Conservation (phyloP, 2,329 filamentous ascomycete species). For the Akanthomyces dipterigenus region DNA sequence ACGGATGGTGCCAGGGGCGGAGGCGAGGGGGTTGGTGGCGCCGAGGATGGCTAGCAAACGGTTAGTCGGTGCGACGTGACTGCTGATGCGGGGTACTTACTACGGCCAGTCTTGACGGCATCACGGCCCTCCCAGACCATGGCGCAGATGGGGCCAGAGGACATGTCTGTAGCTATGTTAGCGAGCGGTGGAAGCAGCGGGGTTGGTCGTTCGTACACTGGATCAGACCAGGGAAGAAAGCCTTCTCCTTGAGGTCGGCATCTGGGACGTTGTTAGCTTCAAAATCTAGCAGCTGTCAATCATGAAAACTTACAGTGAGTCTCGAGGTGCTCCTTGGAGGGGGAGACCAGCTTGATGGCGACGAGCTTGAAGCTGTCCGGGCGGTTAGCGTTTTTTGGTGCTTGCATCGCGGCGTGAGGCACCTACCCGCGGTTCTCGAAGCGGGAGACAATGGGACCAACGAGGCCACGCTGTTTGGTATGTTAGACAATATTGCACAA, state of each 20-base stretch:
- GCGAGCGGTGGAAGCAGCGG: neutral
- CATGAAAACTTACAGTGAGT: conserved; percentile 65
- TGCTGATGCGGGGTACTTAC: conserved; percentile 41
- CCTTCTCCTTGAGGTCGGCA: conserved; percentile 83
- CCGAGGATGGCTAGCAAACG: conserved; percentile 68
- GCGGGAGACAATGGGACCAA: conserved; percentile 95
- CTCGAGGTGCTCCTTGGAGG: conserved; percentile 93
- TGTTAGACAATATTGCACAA: conserved; percentile 18
- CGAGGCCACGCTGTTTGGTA: conserved; percentile 72
- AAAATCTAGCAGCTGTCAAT: neutral
- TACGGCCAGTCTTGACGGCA: conserved; percentile 95
- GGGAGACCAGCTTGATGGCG: conserved; percentile 90
- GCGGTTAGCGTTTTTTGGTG: conserved; percentile 1
- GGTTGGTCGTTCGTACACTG: conserved; percentile 58
- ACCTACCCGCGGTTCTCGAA: conserved; percentile 92
- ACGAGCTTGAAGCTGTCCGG: conserved; percentile 83
- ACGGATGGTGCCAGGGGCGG: conserved; percentile 95
- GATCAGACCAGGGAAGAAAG: conserved; percentile 94
- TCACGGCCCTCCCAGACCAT: conserved; percentile 99
- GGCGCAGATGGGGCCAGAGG: conserved; percentile 91
- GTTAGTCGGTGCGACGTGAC: conserved; percentile 16
- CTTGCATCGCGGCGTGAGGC: neutral
- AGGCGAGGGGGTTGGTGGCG: conserved; percentile 96
- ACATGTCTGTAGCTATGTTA: conserved; percentile 65
- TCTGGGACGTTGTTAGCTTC: conserved; percentile 42